Evolutionary conservation across 345 rosid genomes (phyloP).

Genomic region (Lepidium didymum): DNA sequence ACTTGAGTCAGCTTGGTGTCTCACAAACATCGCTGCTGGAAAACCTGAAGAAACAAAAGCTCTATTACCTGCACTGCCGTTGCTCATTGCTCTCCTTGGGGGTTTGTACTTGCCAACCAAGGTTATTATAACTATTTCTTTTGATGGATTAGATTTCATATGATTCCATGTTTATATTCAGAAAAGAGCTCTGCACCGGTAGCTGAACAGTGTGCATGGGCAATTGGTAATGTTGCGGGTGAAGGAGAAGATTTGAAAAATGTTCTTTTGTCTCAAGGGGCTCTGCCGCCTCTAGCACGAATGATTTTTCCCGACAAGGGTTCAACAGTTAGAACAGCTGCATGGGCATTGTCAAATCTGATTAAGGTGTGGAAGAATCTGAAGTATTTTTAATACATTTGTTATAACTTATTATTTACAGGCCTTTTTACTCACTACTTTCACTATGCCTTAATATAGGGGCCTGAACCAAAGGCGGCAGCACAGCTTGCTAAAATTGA

Average conservation of each 20-base stretch:
- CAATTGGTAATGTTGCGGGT: constrained; percentile 94
- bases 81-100: constrained; percentile 94
- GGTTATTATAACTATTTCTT: background rate
- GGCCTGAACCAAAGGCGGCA: constrained; percentile 86
- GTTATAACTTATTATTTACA: background rate
- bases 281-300: constrained; percentile 83
- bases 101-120: constrained; percentile 39
- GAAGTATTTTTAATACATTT: background rate
- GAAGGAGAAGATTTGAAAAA: constrained; percentile 92
- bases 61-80: constrained; percentile 71
- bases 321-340: constrained; percentile 90
- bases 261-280: constrained; percentile 86
- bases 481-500: constrained; percentile 70
- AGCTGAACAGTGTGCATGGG: constrained; percentile 99
- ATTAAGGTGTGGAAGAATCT: constrained; percentile 59
- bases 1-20: constrained; percentile 98
- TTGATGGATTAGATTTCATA: constrained; percentile 9
- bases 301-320: constrained; percentile 94
- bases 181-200: constrained; percentile 86
- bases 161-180: constrained; percentile 26
- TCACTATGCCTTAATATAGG: constrained; percentile 45
- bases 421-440: constrained; percentile 28
- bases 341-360: constrained; percentile 95
- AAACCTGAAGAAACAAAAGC: constrained; percentile 90
- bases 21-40: constrained; percentile 96